A percentile compares a stretch with the other conserved stretches of the same genome.
phyloP scores from a whole-genome alignment of 2,329 filamentous ascomycete species.

The Sarocladium strictum region DNA sequence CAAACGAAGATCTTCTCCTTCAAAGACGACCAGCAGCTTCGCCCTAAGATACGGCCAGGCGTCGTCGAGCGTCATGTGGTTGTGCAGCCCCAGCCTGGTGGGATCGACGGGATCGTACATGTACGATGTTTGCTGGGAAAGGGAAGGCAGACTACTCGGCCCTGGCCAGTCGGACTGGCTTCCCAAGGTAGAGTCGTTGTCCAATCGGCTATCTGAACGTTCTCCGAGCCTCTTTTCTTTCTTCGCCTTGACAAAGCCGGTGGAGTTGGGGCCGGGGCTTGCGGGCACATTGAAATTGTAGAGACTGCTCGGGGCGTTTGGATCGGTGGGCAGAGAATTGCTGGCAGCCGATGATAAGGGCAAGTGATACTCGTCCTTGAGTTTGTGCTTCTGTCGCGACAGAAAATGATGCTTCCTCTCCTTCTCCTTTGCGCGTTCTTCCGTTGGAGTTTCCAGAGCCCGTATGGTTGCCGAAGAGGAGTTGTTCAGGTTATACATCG shows the following conservation, averaged over 20 bases:
- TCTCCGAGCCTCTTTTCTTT: slow-evolving; percentile 75
- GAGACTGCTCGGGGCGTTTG: slow-evolving; percentile 66
- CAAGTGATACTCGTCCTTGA: slow-evolving; percentile 68
- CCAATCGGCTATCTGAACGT: slow-evolving; percentile 45
- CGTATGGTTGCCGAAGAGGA: slow-evolving; percentile 72
- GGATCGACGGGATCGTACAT: slow-evolving; percentile 50
- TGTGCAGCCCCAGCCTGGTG: slow-evolving; percentile 51
- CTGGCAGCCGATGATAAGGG: slow-evolving; percentile 70
- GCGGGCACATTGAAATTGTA: slow-evolving; percentile 74
- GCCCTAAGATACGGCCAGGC: slow-evolving; percentile 78
- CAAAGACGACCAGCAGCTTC: slow-evolving; percentile 70
- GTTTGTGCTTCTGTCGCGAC: slow-evolving; percentile 72
- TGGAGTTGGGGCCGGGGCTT: slow-evolving; percentile 60
- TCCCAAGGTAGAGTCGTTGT: slow-evolving; percentile 43
- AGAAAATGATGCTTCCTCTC: slow-evolving; percentile 77
- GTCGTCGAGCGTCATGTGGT: slow-evolving; percentile 68
- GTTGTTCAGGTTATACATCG: slow-evolving; percentile 70
- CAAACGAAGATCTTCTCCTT: slow-evolving; percentile 72
- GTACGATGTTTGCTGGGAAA: slow-evolving; percentile 32
- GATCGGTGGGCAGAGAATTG: slow-evolving; percentile 71
- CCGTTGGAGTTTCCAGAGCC: slow-evolving; percentile 46
- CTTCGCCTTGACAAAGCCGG: slow-evolving; percentile 73
- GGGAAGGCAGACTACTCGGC: slow-evolving; percentile 44
- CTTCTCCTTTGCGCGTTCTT: slow-evolving; percentile 56
- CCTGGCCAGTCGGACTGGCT: slow-evolving; percentile 43